Conservation (phyloP, 2,329 filamentous ascomycete species). For the Exserohilum rostratum region DNA sequence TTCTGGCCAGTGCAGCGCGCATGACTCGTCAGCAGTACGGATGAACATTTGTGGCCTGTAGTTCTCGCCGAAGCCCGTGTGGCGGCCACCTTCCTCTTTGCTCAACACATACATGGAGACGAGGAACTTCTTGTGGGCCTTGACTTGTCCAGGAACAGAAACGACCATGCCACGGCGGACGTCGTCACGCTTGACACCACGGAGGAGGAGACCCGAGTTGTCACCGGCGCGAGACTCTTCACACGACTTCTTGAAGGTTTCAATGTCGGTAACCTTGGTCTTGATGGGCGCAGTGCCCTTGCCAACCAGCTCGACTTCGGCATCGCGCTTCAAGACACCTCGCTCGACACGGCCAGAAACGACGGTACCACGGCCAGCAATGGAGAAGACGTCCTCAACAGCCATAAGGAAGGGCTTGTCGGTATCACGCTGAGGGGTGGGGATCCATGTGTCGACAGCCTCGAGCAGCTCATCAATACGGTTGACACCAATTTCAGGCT, state of each 20-base stretch:
- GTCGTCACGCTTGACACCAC: conserved; percentile 95
- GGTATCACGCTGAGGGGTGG: conserved; percentile 88
- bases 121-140: conserved; percentile 89
- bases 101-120: conserved; percentile 95
- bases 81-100: conserved; percentile 97
- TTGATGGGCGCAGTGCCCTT: conserved; percentile 83
- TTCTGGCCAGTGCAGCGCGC: conserved; percentile 84
- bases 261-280: conserved; percentile 99
- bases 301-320: conserved; percentile 92
- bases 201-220: conserved; percentile 96
- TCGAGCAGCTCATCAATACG: conserved; percentile 92
- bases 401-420: conserved; percentile 99
- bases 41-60: conserved; percentile 97
- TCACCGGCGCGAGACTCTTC: conserved; percentile 95
- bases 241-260: conserved; percentile 99
- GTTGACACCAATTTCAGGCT: conserved; percentile 81
- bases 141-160: conserved; percentile 79
- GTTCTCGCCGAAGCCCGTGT: conserved; percentile 94
- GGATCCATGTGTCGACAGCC: conserved; percentile 94
- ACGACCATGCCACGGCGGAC: conserved; percentile 94
- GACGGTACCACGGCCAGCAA: conserved; percentile 87
- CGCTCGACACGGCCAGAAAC: conserved; percentile 97
- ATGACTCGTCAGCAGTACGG: conserved; percentile 80
- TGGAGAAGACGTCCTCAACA: conserved; percentile 72
- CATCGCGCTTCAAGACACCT: conserved; percentile 89